Percentiles rank a stretch among this genome's conserved stretches.
Evolutionary conservation across 768 basidiomycete species (phyloP).

Genomic region (Mycena rosella): DNA sequence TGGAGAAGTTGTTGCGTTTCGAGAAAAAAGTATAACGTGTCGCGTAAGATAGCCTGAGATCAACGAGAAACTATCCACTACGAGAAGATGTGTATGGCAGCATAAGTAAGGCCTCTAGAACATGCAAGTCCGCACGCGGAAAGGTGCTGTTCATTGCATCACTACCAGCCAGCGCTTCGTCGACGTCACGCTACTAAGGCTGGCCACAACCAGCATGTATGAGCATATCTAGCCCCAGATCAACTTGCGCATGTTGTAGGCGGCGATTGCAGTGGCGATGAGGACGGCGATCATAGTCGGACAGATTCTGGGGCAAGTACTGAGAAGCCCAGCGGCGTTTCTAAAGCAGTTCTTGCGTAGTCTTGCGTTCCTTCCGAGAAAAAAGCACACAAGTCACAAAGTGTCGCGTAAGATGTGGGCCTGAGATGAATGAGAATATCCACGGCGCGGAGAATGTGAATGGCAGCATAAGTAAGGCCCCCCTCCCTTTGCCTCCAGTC

Average conservation of each 20-base stretch:
- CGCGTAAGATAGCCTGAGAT: background rate
- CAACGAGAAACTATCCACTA: conserved; percentile 12
- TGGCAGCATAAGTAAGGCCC: conserved; percentile 1
- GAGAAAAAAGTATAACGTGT: background rate
- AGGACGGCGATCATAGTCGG: too few relatives aligned
- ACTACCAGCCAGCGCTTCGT: too few relatives aligned
- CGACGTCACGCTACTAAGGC: too few relatives aligned
- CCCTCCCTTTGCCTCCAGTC: too few relatives aligned
- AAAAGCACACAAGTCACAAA: background rate
- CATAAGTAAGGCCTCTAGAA: conserved; percentile 17
- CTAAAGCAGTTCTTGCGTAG: background rate
- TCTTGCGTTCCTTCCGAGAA: too few relatives aligned
- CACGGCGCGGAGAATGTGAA: background rate
- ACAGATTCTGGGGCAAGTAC: too few relatives aligned
- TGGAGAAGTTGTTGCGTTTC: background rate
- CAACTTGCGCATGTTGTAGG: too few relatives aligned
- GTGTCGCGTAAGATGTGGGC: background rate
- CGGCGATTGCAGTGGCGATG: too few relatives aligned
- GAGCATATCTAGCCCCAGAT: too few relatives aligned
- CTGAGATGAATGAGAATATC: conserved; percentile 12
- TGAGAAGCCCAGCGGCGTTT: background rate
- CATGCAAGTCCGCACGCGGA: conserved; percentile 22
- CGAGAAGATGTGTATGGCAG: background rate
- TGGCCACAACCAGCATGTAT: too few relatives aligned
- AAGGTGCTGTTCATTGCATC: too few relatives aligned